phyloP scores from a whole-genome alignment of 1,284 basidiomycete species.

The Amylostereum chailletii region DNA sequence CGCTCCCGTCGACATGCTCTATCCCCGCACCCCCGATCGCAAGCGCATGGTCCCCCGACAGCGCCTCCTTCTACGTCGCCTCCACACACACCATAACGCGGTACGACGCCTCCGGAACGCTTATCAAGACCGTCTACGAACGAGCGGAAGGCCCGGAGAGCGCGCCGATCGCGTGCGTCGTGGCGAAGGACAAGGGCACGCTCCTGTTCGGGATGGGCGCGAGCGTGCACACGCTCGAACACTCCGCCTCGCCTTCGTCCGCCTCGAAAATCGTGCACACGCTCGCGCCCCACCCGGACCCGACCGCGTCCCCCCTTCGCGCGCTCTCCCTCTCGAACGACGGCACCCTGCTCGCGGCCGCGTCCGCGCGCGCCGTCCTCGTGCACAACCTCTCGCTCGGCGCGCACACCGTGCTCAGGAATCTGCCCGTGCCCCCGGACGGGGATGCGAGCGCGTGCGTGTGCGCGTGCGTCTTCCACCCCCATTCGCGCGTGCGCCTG shows the following conservation, averaged over 20 bases:
- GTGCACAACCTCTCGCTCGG: slow-evolving; percentile 48
- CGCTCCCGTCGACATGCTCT: slow-evolving; percentile 27
- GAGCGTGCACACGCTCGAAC: slow-evolving; percentile 54
- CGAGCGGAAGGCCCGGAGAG: background rate
- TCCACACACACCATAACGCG: slow-evolving; percentile 35
- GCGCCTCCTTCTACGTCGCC: slow-evolving; percentile 42
- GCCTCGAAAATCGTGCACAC: slow-evolving; percentile 44
- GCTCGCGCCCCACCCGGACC: slow-evolving; percentile 46
- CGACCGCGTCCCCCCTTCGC: slow-evolving; percentile 31
- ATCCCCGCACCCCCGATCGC: slow-evolving; percentile 30
- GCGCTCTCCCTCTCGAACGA: slow-evolving; percentile 53
- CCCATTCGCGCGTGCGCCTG: slow-evolving; percentile 46
- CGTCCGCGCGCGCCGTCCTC: slow-evolving; percentile 42
- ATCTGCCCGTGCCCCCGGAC: slow-evolving; percentile 25
- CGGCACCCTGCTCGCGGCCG: slow-evolving; percentile 44
- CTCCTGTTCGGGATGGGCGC: slow-evolving; percentile 40
- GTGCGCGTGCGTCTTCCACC: slow-evolving; percentile 47
- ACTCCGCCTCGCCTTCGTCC: slow-evolving; percentile 22
- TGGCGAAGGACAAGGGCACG: slow-evolving; percentile 35
- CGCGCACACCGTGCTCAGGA: slow-evolving; percentile 43
- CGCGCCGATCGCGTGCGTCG: slow-evolving; percentile 29
- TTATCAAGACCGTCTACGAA: slow-evolving; percentile 32
- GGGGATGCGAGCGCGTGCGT: slow-evolving; percentile 20
- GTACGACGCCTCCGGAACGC: slow-evolving; percentile 40
- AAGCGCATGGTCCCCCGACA: slow-evolving; percentile 48